Base-by-base conservation (phyloP, 2,329 filamentous ascomycete genomes). In the Orbilia brochopaga region DNA sequence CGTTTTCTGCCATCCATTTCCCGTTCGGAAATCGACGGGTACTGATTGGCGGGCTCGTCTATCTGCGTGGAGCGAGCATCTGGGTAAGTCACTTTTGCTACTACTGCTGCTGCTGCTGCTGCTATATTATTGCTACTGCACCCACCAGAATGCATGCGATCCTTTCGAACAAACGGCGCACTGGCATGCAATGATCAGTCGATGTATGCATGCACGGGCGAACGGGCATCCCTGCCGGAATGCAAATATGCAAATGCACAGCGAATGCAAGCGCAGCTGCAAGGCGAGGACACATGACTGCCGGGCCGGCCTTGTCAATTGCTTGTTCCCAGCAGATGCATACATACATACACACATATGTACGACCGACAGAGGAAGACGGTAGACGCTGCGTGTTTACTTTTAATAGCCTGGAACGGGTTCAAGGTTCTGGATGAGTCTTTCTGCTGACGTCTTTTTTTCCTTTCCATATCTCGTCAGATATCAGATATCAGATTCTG, bases 191-290 rank as follows among this genome's bases (percentile, higher is more conserved):
- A 54, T 51, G n/a, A 62, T 32, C 30, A 61, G 56, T 59, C 65
- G 35, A 58, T 53, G 30, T 37, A 53, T 59, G 65, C 65, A 70
- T 70, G 58, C n/a, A 58, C 23, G 30, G 27, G 40, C 52, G 58
- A 11, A 58, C 23, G 30, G 27, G 40, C 52, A 30, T 58, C 61
- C 65, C 53, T n/a, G n/a, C n/a, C n/a, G n/a, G n/a, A n/a, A n/a
- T n/a, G n/a, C n/a, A n/a, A n/a, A n/a, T n/a, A n/a, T n/a, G 48
- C 37, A 32, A 35, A 19, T 6, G 30, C 4, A 19, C 2, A 8
- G 23, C 27, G 11, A n/a, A n/a, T 21, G 40, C 46, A 19, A 51
- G 21, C 15, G 11, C 23, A 51, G 13, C 3, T 46, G 42, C 42
- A 46, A 4, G 27, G 27, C 27, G 3, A 32, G 27, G 27, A 8